phyloP scores from a whole-genome alignment of 371 early-diverging fungal genomes.

The Nematocida sp. region DNA sequence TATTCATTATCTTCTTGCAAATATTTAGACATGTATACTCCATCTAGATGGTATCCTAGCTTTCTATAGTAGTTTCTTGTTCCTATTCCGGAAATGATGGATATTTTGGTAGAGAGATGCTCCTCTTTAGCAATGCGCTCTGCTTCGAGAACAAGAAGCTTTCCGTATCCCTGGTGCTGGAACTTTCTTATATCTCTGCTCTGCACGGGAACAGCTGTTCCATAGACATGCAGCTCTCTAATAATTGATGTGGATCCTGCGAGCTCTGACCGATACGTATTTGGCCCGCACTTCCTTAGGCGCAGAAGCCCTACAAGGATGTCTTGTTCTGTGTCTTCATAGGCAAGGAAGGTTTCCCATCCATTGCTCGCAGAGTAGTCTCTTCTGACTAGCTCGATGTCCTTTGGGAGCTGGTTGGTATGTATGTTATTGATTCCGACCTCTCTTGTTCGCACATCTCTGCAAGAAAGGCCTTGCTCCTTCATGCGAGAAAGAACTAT shows the following conservation, averaged over 20 bases:
- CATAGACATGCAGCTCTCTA: slow-evolving; percentile 97
- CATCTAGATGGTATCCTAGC: slow-evolving; percentile 91
- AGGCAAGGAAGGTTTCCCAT: slow-evolving; percentile 98
- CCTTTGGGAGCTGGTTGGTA: slow-evolving; percentile 77
- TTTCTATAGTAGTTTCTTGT: slow-evolving; percentile 95
- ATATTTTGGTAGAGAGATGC: slow-evolving; percentile 85
- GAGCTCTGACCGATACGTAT: slow-evolving; percentile 85
- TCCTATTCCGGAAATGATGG: slow-evolving; percentile 94
- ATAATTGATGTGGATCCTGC: slow-evolving; percentile 73
- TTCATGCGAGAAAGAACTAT: slow-evolving; percentile 89
- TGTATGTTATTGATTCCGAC: slow-evolving; percentile 98
- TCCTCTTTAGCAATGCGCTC: slow-evolving; percentile 95
- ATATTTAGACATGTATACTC: slow-evolving; percentile 68
- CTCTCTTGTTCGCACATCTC: slow-evolving; percentile 97
- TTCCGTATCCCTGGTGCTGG: slow-evolving; percentile 99
- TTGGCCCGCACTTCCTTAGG: slow-evolving; percentile 81
- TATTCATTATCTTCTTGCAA: no score
- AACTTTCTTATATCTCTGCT: slow-evolving; percentile 88
- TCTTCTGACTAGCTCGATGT: slow-evolving; percentile 89
- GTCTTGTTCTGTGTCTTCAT: slow-evolving; percentile 94
- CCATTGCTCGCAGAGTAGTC: slow-evolving; percentile 97
- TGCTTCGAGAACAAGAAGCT: slow-evolving; percentile 94
- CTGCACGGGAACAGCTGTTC: slow-evolving; percentile 89
- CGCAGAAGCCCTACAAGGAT: slow-evolving; percentile 91
- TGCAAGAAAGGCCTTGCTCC: slow-evolving; percentile 88